These are phyloP conservation scores for Cryptococcus sp. DNA, from an alignment of 1,284 basidiomycete species.

Conservation along the genomic window DNA sequence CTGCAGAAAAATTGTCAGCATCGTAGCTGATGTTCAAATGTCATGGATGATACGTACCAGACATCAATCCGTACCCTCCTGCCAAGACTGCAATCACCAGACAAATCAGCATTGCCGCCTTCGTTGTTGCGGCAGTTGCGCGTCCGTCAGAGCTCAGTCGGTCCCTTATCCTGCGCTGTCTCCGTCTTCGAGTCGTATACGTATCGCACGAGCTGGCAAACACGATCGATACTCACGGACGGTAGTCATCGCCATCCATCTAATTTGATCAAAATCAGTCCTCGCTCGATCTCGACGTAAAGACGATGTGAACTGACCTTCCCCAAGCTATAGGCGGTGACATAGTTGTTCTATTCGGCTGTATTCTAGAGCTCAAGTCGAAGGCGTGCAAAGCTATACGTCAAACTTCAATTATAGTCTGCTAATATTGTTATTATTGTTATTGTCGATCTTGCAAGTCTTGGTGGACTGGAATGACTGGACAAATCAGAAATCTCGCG, in stretches of 20 bases:
- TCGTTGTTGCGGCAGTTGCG: neutral
- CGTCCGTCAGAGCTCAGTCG: too few relatives aligned
- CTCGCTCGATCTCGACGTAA: neutral
- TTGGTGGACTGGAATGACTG: neutral
- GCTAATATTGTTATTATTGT: too few relatives aligned
- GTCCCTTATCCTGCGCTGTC: too few relatives aligned
- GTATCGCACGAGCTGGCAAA: neutral
- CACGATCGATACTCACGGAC: slow-evolving; percentile 24
- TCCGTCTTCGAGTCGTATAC: neutral
- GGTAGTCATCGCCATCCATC: slow-evolving; percentile 32
- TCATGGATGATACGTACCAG: slow-evolving; percentile 18
- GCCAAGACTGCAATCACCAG: slow-evolving; percentile 29
- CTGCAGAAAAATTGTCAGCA: slow-evolving; percentile 15
- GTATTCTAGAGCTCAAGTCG: too few relatives aligned
- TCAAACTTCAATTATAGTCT: too few relatives aligned
- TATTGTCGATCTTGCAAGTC: neutral
- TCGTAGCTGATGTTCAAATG: neutral
- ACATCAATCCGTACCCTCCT: slow-evolving; percentile 38
- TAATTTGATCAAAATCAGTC: slow-evolving; percentile 10
- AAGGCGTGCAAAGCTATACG: too few relatives aligned
- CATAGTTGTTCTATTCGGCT: slow-evolving; percentile 8
- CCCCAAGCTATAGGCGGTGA: slow-evolving; percentile 35
- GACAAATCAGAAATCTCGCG: neutral
- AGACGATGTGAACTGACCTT: slow-evolving; percentile 25
- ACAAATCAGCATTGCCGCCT: neutral